phyloP scores from a whole-genome alignment of 2,329 filamentous ascomycete genomes.

The Diaporthe nobilis region DNA sequence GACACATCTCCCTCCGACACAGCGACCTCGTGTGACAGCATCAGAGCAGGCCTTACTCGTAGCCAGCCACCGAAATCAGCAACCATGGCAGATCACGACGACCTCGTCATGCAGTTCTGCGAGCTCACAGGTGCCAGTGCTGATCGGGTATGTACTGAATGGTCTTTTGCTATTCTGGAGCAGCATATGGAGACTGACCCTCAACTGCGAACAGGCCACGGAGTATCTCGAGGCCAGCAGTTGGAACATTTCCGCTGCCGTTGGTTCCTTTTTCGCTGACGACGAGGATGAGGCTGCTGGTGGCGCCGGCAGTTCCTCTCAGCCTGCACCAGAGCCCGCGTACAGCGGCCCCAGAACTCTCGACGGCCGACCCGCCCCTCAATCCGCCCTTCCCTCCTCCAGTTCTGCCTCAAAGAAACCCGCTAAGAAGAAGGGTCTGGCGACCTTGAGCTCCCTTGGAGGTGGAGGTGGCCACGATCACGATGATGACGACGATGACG shows the following conservation, averaged over 20 bases:
- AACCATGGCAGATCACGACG: slow-evolving; percentile 58
- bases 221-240: slow-evolving; percentile 75
- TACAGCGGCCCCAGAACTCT: slow-evolving; percentile 75
- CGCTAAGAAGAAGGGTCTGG: slow-evolving; percentile 71
- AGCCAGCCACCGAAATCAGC: slow-evolving; percentile 41
- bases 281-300: slow-evolving; percentile 64
- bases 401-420: slow-evolving; percentile 56
- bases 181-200: not conserved
- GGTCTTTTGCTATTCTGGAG: not conserved
- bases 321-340: slow-evolving; percentile 52
- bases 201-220: slow-evolving; percentile 67
- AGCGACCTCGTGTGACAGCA: not conserved
- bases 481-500: slow-evolving; percentile 72
- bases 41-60: not conserved
- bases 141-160: slow-evolving; percentile 57
- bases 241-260: slow-evolving; percentile 77
- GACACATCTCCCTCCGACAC: not conserved
- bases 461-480: slow-evolving; percentile 67
- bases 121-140: slow-evolving; percentile 67
- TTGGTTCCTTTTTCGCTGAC: slow-evolving; percentile 73
- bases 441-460: slow-evolving; percentile 71
- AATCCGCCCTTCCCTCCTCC: slow-evolving; percentile 53
- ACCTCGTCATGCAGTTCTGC: slow-evolving; percentile 66
- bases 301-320: slow-evolving; percentile 57
- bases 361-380: slow-evolving; percentile 72